These are phyloP conservation scores for Crithidia sp. DNA, from an alignment of 208 protist species.

Conservation along the genomic window DNA sequence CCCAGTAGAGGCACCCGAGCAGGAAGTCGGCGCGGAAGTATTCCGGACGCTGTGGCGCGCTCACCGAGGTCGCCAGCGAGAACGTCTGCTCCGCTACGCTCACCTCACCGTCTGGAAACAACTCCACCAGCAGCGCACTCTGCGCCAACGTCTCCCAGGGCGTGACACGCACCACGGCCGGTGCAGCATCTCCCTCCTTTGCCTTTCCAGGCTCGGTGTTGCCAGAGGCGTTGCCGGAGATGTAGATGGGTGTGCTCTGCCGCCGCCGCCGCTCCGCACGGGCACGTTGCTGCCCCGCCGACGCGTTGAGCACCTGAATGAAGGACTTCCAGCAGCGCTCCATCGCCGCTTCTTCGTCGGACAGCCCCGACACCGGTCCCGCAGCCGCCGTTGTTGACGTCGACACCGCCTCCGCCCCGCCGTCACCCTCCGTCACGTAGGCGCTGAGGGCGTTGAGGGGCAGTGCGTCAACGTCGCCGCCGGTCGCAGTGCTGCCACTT, in stretches of 20 bases:
- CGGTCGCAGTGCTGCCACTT: neutral
- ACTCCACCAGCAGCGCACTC: constrained; percentile 16
- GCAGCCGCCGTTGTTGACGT: neutral
- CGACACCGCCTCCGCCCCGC: neutral
- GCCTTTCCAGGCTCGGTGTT: no score
- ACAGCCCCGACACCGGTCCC: neutral
- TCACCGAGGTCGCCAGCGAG: constrained; percentile 1
- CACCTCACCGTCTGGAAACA: constrained; percentile 19
- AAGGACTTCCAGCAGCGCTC: constrained; percentile 31
- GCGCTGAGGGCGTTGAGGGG: neutral
- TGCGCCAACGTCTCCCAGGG: constrained; percentile 33
- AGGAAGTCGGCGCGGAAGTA: constrained; percentile 51
- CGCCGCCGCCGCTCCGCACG: constrained; percentile 2
- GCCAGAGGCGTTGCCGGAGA: neutral
- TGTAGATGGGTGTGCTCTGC: constrained; percentile 4
- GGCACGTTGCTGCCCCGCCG: constrained; percentile 25
- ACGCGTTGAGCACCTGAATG: constrained; percentile 29
- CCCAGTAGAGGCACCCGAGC: constrained; percentile 63
- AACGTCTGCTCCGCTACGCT: constrained; percentile 18
- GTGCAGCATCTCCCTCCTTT: neutral
- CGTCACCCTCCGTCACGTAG: neutral
- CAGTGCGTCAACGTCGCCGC: neutral
- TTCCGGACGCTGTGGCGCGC: neutral
- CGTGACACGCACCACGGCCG: constrained; percentile 6
- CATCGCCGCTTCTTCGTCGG: constrained; percentile 20